A percentile compares a stretch with the other conserved stretches of the same genome.
phyloP scores from a whole-genome alignment of 495 filamentous ascomycete genomes.

The Pseudoneurospora amorphoporcata region DNA sequence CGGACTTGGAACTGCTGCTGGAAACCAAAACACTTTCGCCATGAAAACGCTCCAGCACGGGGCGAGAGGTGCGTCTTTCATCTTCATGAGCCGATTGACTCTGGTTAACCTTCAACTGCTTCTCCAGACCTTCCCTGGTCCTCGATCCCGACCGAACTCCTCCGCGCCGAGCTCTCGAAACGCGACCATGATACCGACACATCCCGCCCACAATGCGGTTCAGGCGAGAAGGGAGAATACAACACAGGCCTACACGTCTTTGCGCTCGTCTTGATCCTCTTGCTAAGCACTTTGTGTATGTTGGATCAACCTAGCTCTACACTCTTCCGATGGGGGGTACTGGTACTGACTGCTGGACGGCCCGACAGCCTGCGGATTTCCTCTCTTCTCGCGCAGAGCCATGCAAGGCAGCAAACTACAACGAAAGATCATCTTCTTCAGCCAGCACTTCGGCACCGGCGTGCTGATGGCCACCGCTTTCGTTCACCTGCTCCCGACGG shows the following conservation, averaged over 20 bases:
- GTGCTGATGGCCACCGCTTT: slow-evolving; percentile 86
- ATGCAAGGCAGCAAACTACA: slow-evolving; percentile 32
- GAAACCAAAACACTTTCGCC: neutral
- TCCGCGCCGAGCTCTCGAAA: slow-evolving; percentile 41
- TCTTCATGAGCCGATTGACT: neutral
- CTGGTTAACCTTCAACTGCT: neutral
- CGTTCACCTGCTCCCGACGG: slow-evolving; percentile 75
- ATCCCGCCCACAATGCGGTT: slow-evolving; percentile 50
- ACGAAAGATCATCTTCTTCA: slow-evolving; percentile 53
- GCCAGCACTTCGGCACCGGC: slow-evolving; percentile 77
- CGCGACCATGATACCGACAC: slow-evolving; percentile 26
- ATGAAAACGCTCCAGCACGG: slow-evolving; percentile 10
- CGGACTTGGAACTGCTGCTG: neutral
- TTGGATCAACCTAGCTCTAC: neutral
- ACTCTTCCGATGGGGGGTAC: slow-evolving; percentile 3
- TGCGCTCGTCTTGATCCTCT: slow-evolving; percentile 66
- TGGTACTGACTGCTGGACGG: slow-evolving; percentile 1
- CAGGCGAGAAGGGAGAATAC: slow-evolving; percentile 47
- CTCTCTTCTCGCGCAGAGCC: slow-evolving; percentile 43
- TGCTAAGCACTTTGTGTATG: slow-evolving; percentile 62
- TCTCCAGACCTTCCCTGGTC: slow-evolving; percentile 29
- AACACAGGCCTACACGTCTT: slow-evolving; percentile 61
- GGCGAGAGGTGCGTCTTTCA: slow-evolving; percentile 8
- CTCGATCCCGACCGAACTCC: slow-evolving; percentile 38
- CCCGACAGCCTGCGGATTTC: slow-evolving; percentile 46